Evolutionary conservation across 306 rosid species (phyloP), one percentile per base, ranked within the genome.

Genomic region (Gastrolobium villosum): DNA sequence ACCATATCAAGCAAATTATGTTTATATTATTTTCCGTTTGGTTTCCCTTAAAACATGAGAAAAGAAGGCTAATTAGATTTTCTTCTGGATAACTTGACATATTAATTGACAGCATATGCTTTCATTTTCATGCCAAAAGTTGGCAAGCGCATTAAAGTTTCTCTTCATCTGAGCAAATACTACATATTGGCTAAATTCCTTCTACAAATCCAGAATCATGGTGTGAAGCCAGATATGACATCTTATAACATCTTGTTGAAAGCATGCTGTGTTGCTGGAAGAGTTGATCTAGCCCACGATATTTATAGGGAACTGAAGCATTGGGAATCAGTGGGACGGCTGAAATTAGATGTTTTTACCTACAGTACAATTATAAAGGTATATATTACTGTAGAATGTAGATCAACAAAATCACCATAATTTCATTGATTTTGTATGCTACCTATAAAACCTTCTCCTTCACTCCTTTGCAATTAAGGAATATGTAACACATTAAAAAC

Each of bases 331-430:
- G 75, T 61, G 30, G 97, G 95, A 80, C 82, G 76, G 73, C 77
- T 95, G 84, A 95, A 92, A 78, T 82, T 92, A 89, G 95, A 92
- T 81, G 95, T 92, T 84, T 95, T 92, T 85, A 95, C 99, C 59
- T 95, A 95, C 95, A 92, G 99, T 88, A 95, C 99, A 39, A 89
- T 95, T 75, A 87, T 92, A 69, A 95, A 95, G 99, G 97, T 92
- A 87, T 92, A 87, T 54, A 61, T 83, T 39, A 13, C 57, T 41
- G 32, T 41, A 36, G 43, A 77, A 74, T 41, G 32, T 41, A 36
- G 43, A 77, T 77, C 68, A 46, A 74, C 62, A 79, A 5, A 65
- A 66, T 72, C 32, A 6, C 76, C 65, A 37, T 39, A 50, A 41
- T 73, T 66, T 77, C 60, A 48, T 63, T 72, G 74, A 67, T 72